These are phyloP conservation scores for Phialocephala subalpina DNA, from an alignment of 2,329 filamentous ascomycete species.

Conservation along the genomic window DNA sequence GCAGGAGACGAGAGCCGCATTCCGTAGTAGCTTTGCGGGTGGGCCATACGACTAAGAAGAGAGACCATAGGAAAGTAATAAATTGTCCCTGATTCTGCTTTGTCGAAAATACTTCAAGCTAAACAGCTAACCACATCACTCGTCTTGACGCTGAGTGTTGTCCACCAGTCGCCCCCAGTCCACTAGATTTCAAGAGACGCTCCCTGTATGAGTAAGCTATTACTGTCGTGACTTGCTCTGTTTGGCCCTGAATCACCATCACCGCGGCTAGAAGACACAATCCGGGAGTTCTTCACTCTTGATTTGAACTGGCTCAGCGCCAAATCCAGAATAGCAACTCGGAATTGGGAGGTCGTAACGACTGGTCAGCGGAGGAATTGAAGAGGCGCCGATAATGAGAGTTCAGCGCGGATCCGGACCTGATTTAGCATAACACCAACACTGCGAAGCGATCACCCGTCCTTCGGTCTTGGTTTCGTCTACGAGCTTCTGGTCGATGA, in stretches of 20 bases:
- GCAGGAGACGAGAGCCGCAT: not conserved
- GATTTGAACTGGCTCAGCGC: constrained; percentile 3
- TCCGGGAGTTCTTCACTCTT: not conserved
- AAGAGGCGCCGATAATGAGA: constrained; percentile 9
- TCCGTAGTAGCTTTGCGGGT: not conserved
- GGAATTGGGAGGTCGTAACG: not conserved
- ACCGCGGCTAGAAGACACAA: not conserved
- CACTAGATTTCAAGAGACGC: not conserved
- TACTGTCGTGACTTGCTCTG: not conserved
- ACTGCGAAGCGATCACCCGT: not conserved
- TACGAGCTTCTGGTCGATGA: not conserved
- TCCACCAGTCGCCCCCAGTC: not conserved
- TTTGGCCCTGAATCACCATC: constrained; percentile 3
- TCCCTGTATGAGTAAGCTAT: not conserved
- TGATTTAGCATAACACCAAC: constrained; percentile 28
- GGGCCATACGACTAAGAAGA: not conserved
- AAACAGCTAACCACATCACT: not conserved
- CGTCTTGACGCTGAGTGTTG: constrained; percentile 5
- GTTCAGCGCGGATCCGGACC: constrained; percentile 30
- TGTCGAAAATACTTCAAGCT: not conserved
- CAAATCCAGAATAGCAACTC: constrained; percentile 4
- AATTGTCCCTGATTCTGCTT: not conserved
- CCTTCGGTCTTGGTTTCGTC: not conserved
- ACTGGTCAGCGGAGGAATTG: not conserved
- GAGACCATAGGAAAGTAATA: not conserved